Conservation (phyloP, 208 protist genomes). For the Crithidia expoeki region DNA sequence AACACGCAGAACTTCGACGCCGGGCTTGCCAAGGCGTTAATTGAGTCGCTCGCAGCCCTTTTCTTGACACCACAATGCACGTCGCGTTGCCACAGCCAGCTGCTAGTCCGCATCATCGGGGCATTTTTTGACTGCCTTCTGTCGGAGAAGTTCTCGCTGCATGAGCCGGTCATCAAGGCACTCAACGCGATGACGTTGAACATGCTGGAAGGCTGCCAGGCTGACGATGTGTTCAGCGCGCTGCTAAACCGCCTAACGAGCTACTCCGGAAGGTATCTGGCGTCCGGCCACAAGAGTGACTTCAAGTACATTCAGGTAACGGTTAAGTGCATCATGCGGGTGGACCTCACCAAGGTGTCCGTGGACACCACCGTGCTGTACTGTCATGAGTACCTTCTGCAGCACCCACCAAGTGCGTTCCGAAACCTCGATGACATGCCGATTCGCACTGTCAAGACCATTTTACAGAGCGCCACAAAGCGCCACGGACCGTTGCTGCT, state of each 20-base stretch:
- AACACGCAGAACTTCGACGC: constrained; percentile 66
- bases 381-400: constrained; percentile 87
- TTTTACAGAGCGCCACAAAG: constrained; percentile 74
- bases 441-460: constrained; percentile 90
- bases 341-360: constrained; percentile 61
- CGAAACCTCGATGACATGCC: constrained; percentile 84
- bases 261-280: constrained; percentile 83
- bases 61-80: constrained; percentile 51
- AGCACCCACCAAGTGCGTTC: constrained; percentile 89
- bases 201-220: constrained; percentile 65
- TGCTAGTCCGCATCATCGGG: constrained; percentile 72
- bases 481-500: constrained; percentile 58
- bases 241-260: constrained; percentile 79
- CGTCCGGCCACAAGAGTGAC: constrained; percentile 63
- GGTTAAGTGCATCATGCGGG: constrained; percentile 87
- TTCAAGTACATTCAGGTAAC: constrained; percentile 91
- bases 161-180: constrained; percentile 74
- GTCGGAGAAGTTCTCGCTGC: constrained; percentile 77
- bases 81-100: constrained; percentile 67
- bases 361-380: constrained; percentile 80
- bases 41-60: constrained; percentile 68
- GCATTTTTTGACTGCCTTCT: constrained; percentile 88
- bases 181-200: constrained; percentile 84
- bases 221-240: constrained; percentile 84
- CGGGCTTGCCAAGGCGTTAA: constrained; percentile 60